Evolutionary conservation across 2,329 filamentous ascomycete species (phyloP), one percentile per base, ranked within the genome.

Genomic region (Colletotrichum kahawae): DNA sequence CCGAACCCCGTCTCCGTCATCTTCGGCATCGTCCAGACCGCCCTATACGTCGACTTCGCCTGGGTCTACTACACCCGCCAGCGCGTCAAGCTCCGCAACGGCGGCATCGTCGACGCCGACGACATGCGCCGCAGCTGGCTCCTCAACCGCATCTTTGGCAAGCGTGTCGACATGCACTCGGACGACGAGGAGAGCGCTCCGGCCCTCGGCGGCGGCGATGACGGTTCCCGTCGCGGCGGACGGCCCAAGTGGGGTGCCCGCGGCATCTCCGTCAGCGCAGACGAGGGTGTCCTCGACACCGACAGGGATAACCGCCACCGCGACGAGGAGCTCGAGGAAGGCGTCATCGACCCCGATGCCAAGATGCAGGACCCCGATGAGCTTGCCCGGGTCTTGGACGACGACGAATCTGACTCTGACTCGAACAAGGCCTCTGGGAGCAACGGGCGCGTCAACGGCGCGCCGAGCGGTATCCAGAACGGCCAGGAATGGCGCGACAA

Each of bases 31-130:
- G 88, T 98, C 31, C 96, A 98, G 86, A 98, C 95, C 0, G 92
- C 94, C 1, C 91, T 98, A 57, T 98, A 98, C 84, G 83, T 96
- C 79, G 96, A 98, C 85, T 98, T 98, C 82, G 95, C 95, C 43
- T 98, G 96, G 95, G 95, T 98, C 2, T 98, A 98, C 88, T 98
- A 95, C 87, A 94, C 94, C 13, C 91, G 96, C 77, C 96, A 98
- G 87, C 92, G 96, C 72, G 95, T 98, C 81, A 98, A 98, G 92
- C 92, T 98, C 18, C 91, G 96, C 76, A 93, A 92, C 78, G 96
- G 96, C 59, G 95, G 95, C 8, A 89, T 98, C 21, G 95, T 98
- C 16, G 96, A 98, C 82, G 93, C 93, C 5, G 96, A 98, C 78
- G 96, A 98, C 82, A 88, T 98, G 82, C 90, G 93, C 77, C 93